Percentiles rank a stretch among this genome's conserved stretches.
Evolutionary conservation across 2,329 filamentous ascomycete genomes (phyloP).

Genomic region (Ophiocordyceps sinensis): DNA sequence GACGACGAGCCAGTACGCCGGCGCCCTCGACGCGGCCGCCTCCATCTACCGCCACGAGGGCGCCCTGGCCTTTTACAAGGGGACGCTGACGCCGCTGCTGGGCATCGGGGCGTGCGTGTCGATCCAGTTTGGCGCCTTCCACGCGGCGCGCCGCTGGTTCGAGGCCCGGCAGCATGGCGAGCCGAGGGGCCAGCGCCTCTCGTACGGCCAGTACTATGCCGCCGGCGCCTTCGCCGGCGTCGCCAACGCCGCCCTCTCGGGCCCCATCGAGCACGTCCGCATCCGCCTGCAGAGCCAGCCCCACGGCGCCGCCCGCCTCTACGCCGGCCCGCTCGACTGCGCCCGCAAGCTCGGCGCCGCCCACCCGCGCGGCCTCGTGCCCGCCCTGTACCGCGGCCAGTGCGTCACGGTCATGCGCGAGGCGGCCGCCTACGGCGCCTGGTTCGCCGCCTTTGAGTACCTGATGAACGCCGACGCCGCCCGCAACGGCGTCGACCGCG

Average conservation of each 20-base stretch:
- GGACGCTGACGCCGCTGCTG: conserved; percentile 83
- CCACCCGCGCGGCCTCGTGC: conserved; percentile 42
- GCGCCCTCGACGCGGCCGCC: conserved; percentile 64
- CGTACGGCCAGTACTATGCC: conserved; percentile 74
- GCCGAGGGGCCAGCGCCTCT: conserved; percentile 35
- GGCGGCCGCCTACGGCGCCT: conserved; percentile 86
- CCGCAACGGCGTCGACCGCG: conserved; percentile 60
- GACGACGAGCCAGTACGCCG: conserved; percentile 68
- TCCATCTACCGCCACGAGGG: conserved; percentile 84
- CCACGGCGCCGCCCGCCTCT: conserved; percentile 68
- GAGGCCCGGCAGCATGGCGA: conserved; percentile 50
- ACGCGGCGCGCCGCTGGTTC: conserved; percentile 75
- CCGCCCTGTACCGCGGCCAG: conserved; percentile 75
- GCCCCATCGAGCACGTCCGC: conserved; percentile 91
- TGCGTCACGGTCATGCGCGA: conserved; percentile 78
- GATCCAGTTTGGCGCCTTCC: conserved; percentile 97
- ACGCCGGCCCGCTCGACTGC: conserved; percentile 78
- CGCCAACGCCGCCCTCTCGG: conserved; percentile 76
- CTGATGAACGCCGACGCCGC: conserved; percentile 83
- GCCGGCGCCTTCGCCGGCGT: conserved; percentile 87
- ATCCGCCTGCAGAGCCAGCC: conserved; percentile 95
- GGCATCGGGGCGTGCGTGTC: conserved; percentile 96
- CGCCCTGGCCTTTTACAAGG: conserved; percentile 91
- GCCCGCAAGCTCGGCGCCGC: conserved; percentile 63
- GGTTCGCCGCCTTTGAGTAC: conserved; percentile 93